Conservation (phyloP, 2,329 filamentous ascomycete genomes). For the Lasiodiplodia gonubiensis region DNA sequence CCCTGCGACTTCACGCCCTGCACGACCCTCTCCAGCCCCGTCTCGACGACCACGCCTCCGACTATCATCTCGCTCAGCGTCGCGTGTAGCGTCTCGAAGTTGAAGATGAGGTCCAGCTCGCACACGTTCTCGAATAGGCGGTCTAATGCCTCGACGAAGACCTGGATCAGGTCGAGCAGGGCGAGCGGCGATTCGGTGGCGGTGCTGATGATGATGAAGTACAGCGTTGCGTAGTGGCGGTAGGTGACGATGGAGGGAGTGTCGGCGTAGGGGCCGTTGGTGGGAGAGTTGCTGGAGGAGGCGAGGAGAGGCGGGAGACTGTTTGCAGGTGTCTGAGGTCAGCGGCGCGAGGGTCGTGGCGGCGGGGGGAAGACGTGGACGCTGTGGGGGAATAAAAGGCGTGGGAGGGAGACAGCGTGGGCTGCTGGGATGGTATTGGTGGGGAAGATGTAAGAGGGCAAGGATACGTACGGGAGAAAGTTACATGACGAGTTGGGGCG, state of each 20-base stretch:
- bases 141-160: constrained; percentile 95
- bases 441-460: constrained; percentile 33
- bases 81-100: constrained; percentile 95
- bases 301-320: constrained; percentile 68
- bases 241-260: constrained; percentile 95
- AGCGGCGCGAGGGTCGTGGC: not conserved
- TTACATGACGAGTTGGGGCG: constrained; percentile 93
- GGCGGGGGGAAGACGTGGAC: not conserved
- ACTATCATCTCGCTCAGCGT: constrained; percentile 93
- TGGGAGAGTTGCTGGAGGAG: constrained; percentile 43
- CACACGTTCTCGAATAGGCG: constrained; percentile 97
- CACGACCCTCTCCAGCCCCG: constrained; percentile 85
- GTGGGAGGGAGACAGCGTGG: not conserved
- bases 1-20: constrained; percentile 79
- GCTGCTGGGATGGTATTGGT: not conserved
- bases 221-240: constrained; percentile 96
- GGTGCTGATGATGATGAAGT: constrained; percentile 97
- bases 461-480: constrained; percentile 73
- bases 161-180: constrained; percentile 94
- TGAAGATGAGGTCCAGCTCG: constrained; percentile 97
- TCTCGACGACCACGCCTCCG: constrained; percentile 93
- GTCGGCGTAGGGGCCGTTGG: constrained; percentile 74
- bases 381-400: constrained; percentile 21
- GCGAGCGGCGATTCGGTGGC: constrained; percentile 95
- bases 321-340: constrained; percentile 65